Base-by-base conservation (phyloP, 2,329 filamentous ascomycete genomes). In the Lojkania enalia region DNA sequence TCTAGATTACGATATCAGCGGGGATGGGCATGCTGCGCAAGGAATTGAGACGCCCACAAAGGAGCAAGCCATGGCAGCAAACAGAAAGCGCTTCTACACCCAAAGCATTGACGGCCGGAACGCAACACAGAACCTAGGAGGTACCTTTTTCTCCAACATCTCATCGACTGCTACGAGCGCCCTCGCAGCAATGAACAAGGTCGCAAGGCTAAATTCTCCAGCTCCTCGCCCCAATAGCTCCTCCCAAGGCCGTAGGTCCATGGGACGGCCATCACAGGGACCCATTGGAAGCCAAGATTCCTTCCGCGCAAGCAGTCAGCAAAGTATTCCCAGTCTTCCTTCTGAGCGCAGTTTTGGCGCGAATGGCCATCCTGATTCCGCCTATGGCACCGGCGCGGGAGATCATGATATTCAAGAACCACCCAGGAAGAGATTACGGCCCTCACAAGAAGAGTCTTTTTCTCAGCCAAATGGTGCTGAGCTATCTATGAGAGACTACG, bases 141-240 rank as follows among this genome's bases (percentile, higher is more conserved):
- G 90, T 14, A 96, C 94, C 1, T 96, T 96, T 67, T 97, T 99
- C 76, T 91, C 91, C 65, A 96, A 95, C 63, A 97, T 99, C 53
- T 97, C 92, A 3, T 87, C 84, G 52, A 95, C 90, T 1, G 91
- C 94, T 1, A 94, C 89, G 3, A 92, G 90, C 60, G 94, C 94
- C 20, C 88, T 99, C 44, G 91, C 90, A 50, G 92, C 94, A 46
- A 95, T 99, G 70, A 96, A 89, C 80, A 96, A 97, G 74, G 75
- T 75, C 19, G 92, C 94, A 13, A 83, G 92, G 11, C 87, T 96
- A 59, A 91, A 96, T 66, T 96, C 91, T 2, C 90, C 91, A 1
- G 86, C 81, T 5, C 87, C 87, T 3, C 78, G 87, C 35, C 75
- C 76, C 14, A 71, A 71, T 21, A 84, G 81, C 55, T 83, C 84